These are phyloP conservation scores for Hydnum rufescens DNA, from an alignment of 768 basidiomycete genomes.

Conservation along the genomic window DNA sequence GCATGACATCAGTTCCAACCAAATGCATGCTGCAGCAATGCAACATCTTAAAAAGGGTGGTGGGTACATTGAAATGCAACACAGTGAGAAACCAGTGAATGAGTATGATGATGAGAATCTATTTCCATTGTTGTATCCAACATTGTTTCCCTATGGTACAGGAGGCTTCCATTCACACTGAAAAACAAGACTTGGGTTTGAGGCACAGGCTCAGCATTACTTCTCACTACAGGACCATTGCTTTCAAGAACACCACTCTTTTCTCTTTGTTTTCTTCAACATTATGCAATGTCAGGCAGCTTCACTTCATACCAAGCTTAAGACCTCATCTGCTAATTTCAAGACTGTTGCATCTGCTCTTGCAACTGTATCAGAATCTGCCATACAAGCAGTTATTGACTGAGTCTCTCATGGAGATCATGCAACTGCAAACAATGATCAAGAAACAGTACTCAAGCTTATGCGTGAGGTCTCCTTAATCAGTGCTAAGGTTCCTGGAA, in stretches of 20 bases:
- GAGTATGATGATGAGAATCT: constrained; percentile 7
- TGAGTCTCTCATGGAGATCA: constrained; percentile 4
- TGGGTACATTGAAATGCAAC: constrained; percentile 6
- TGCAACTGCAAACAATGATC: neutral
- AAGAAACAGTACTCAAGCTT: constrained; percentile 10
- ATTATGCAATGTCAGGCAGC: constrained; percentile 10
- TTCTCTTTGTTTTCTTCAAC: constrained; percentile 12
- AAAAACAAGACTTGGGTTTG: neutral
- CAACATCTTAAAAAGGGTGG: constrained; percentile 6
- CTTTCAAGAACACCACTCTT: constrained; percentile 13
- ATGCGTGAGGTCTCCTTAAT: constrained; percentile 10
- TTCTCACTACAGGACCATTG: constrained; percentile 5
- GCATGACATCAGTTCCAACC: neutral
- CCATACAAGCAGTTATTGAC: constrained; percentile 8
- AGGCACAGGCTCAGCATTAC: constrained; percentile 6
- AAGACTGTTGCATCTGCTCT: constrained; percentile 2
- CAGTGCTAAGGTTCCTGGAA: constrained; percentile 10
- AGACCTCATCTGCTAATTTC: constrained; percentile 4
- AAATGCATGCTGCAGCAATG: constrained; percentile 5
- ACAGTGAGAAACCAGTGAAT: constrained; percentile 7
- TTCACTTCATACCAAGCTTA: constrained; percentile 6
- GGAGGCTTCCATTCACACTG: constrained; percentile 11
- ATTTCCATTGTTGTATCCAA: constrained; percentile 13
- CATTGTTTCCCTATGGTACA: constrained; percentile 12
- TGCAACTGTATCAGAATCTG: constrained; percentile 3